phyloP scores from a whole-genome alignment of 495 filamentous ascomycete species.

The Aspergillus cristatus region DNA sequence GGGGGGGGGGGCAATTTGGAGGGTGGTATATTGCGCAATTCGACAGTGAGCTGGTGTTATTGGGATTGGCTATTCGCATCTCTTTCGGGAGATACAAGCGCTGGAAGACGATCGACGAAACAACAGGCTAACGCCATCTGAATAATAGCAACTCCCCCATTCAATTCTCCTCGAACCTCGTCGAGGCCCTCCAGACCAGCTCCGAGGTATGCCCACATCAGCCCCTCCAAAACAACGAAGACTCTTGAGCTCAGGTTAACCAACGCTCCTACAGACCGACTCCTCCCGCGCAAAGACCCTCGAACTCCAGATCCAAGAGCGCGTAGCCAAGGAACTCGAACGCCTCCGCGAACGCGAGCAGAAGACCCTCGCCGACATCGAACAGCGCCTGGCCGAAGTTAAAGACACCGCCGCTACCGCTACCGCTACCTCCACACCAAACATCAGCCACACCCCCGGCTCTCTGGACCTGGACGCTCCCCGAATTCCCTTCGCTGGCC shows the following conservation, averaged over 20 bases:
- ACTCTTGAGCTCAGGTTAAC: conserved; percentile 6
- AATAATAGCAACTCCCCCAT: conserved; percentile 63
- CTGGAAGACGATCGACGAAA: too few relatives aligned
- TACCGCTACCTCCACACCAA: conserved; percentile 17
- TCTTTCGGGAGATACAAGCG: too few relatives aligned
- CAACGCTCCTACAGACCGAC: conserved; percentile 56
- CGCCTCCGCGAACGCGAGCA: conserved; percentile 58
- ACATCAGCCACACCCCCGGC: conserved; percentile 29
- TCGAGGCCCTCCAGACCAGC: conserved; percentile 72
- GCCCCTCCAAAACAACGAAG: conserved; percentile 3
- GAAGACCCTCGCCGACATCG: conserved; percentile 43
- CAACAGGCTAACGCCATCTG: too few relatives aligned
- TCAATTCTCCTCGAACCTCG: conserved; percentile 76
- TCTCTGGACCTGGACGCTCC: conserved; percentile 40
- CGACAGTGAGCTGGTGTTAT: too few relatives aligned
- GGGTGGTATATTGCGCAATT: too few relatives aligned
- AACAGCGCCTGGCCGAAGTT: conserved; percentile 44
- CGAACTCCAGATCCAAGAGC: conserved; percentile 82
- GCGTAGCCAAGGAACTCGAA: conserved; percentile 76
- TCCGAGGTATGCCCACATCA: conserved; percentile 56
- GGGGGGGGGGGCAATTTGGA: too few relatives aligned
- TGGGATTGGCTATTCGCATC: too few relatives aligned
- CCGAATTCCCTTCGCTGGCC: conserved; percentile 38
- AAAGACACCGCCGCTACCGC: conserved; percentile 23
- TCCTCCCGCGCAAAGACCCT: conserved; percentile 69